Percentiles rank a stretch among this genome's conserved stretches.
Evolutionary conservation across 2,329 filamentous ascomycete genomes (phyloP).

Genomic region (Penicillium sp.): DNA sequence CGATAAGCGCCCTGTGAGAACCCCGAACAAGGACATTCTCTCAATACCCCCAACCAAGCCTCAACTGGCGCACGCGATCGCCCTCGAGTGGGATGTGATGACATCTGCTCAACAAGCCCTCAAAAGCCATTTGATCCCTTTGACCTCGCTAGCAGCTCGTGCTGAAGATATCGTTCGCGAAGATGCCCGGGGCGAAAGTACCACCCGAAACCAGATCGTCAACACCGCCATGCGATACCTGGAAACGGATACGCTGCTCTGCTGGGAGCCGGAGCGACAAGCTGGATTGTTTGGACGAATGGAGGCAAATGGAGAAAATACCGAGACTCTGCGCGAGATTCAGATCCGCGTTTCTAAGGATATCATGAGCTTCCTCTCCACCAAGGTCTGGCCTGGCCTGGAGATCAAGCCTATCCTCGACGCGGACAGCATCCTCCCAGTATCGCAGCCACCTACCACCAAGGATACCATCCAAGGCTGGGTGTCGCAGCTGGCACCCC

Average conservation of each 20-base stretch:
- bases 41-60: conserved; percentile 73
- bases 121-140: conserved; percentile 81
- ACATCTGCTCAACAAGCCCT: conserved; percentile 79
- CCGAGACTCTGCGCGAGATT: conserved; percentile 65
- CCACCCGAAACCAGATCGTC: conserved; percentile 64
- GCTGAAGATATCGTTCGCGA: conserved; percentile 77
- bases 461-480: conserved; percentile 75
- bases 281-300: conserved; percentile 50
- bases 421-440: conserved; percentile 71
- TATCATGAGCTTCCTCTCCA: conserved; percentile 70
- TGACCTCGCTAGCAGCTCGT: conserved; percentile 81
- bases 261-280: conserved; percentile 70
- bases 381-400: conserved; percentile 79
- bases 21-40: conserved; percentile 71
- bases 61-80: conserved; percentile 79
- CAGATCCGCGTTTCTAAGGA: conserved; percentile 70
- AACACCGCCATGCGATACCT: conserved; percentile 78
- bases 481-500: conserved; percentile 69
- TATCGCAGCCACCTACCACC: conserved; percentile 71
- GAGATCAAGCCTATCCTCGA: conserved; percentile 80
- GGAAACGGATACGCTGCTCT: conserved; percentile 87
- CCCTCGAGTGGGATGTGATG: conserved; percentile 89
- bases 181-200: conserved; percentile 54
- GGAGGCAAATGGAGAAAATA: conserved; percentile 44
- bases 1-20: conserved; percentile 76